These are phyloP conservation scores for Penium margaritaceum DNA, from an alignment of 139 green algal species.

Conservation along the genomic window DNA sequence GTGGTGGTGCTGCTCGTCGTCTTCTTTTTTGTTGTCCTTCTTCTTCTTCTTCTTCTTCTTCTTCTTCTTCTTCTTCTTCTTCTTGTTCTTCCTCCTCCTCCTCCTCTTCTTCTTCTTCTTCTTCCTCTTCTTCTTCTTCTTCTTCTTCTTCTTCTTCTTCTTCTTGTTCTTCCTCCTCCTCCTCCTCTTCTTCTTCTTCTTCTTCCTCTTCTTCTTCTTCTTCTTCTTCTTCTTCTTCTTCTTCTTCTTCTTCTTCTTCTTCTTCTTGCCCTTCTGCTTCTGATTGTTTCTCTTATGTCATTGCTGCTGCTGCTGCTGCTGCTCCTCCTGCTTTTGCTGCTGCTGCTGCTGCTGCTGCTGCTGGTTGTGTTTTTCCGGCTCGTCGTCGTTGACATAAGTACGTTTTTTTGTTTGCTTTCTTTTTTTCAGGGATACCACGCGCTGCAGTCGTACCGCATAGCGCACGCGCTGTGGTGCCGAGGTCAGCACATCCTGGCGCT, in stretches of 20 bases:
- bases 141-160: neutral
- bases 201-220: too few species aligned
- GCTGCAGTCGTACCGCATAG: constrained; percentile 83
- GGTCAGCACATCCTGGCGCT: constrained; percentile 73
- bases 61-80: too few species aligned
- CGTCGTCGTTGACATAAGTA: neutral
- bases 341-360: too few species aligned
- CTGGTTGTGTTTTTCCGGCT: neutral
- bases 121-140: neutral
- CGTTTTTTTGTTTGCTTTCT: neutral
- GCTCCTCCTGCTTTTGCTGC: too few species aligned
- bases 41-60: too few species aligned
- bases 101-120: neutral
- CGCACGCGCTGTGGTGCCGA: constrained; percentile 74
- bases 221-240: too few species aligned
- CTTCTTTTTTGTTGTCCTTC: too few species aligned
- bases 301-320: neutral
- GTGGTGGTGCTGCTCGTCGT: too few species aligned
- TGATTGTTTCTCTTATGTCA: too few species aligned
- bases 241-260: neutral
- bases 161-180: neutral
- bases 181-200: too few species aligned
- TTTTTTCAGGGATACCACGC: constrained; percentile 72
- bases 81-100: neutral
- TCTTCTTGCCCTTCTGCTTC: neutral